Percentiles rank a stretch among this genome's conserved stretches.
Evolutionary conservation across 768 basidiomycete species (phyloP).

Genomic region (Porpolomopsis calyptriformis): DNA sequence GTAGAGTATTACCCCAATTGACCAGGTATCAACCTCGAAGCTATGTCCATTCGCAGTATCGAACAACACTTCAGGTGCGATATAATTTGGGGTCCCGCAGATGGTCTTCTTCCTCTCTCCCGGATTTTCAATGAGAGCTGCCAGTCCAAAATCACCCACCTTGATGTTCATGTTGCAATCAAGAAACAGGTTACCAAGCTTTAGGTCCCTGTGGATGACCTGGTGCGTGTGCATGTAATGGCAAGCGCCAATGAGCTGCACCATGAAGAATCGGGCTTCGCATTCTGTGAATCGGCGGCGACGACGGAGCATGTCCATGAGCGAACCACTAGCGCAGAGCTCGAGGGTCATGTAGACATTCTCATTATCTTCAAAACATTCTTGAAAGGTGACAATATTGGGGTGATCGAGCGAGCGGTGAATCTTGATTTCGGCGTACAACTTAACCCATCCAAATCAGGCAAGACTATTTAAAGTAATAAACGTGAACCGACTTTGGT

Average conservation of each 20-base stretch:
- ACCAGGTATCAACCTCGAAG: slow-evolving; percentile 98
- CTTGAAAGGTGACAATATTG: slow-evolving; percentile 84
- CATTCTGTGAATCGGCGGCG: slow-evolving; percentile 85
- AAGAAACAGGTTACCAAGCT: slow-evolving; percentile 90
- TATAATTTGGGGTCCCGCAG: slow-evolving; percentile 97
- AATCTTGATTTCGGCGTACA: slow-evolving; percentile 98
- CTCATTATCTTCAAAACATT: slow-evolving; percentile 90
- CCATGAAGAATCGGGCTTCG: slow-evolving; percentile 85
- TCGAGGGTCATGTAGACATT: slow-evolving; percentile 98
- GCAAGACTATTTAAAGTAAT: background rate
- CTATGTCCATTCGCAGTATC: slow-evolving; percentile 94
- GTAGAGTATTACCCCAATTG: slow-evolving; percentile 92
- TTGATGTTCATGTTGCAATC: slow-evolving; percentile 90
- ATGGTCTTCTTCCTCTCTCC: slow-evolving; percentile 99
- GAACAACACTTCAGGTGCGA: slow-evolving; percentile 94
- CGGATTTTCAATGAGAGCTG: slow-evolving; percentile 90
- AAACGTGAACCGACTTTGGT: slow-evolving; percentile 58
- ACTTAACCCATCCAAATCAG: slow-evolving; percentile 32
- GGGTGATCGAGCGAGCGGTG: slow-evolving; percentile 85
- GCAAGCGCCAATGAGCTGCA: slow-evolving; percentile 92
- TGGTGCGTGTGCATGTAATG: slow-evolving; percentile 96
- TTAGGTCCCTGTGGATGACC: slow-evolving; percentile 96
- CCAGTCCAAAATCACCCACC: slow-evolving; percentile 95
- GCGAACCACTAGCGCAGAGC: slow-evolving; percentile 79
- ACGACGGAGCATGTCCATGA: slow-evolving; percentile 84